Conservation (phyloP, 208 protist species). For the Leishmania tarentolae region DNA sequence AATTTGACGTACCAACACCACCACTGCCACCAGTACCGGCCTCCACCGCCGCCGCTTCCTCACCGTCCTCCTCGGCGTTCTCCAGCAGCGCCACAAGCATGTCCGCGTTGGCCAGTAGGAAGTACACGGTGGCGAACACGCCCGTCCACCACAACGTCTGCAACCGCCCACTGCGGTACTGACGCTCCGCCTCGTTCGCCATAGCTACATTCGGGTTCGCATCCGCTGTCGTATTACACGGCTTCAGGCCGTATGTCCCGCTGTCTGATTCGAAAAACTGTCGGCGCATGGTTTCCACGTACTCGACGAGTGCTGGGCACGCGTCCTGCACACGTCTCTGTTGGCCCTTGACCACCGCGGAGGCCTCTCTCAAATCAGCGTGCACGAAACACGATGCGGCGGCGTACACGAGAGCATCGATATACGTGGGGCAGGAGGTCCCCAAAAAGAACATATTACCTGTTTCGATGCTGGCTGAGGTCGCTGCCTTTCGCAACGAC, state of each 20-base stretch:
- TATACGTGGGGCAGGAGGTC: constrained; percentile 49
- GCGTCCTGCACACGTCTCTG: constrained; percentile 58
- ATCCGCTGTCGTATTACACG: constrained; percentile 8
- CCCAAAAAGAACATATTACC: constrained; percentile 67
- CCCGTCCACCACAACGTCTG: constrained; percentile 58
- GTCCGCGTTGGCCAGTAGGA: constrained; percentile 67
- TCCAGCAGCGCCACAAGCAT: constrained; percentile 48
- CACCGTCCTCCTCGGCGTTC: constrained; percentile 39
- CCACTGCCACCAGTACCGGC: neutral
- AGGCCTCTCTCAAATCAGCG: constrained; percentile 47
- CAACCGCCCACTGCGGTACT: constrained; percentile 58
- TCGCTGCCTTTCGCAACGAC: constrained; percentile 1
- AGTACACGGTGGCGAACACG: constrained; percentile 64
- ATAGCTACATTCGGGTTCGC: constrained; percentile 2
- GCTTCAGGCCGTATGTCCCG: constrained; percentile 65
- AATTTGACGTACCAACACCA: neutral
- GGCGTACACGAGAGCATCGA: constrained; percentile 78
- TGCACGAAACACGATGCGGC: constrained; percentile 76
- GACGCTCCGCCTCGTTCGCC: constrained; percentile 31
- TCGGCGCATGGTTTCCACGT: constrained; percentile 74
- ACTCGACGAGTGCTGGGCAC: constrained; percentile 64
- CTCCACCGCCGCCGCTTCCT: constrained; percentile 8
- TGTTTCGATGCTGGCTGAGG: constrained; percentile 25
- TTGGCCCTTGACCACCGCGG: neutral
- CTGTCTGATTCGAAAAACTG: constrained; percentile 81